Evolutionary conservation across 1,284 basidiomycete genomes (phyloP), one percentile per base, ranked within the genome.

Genomic region (Puccinia triticina): DNA sequence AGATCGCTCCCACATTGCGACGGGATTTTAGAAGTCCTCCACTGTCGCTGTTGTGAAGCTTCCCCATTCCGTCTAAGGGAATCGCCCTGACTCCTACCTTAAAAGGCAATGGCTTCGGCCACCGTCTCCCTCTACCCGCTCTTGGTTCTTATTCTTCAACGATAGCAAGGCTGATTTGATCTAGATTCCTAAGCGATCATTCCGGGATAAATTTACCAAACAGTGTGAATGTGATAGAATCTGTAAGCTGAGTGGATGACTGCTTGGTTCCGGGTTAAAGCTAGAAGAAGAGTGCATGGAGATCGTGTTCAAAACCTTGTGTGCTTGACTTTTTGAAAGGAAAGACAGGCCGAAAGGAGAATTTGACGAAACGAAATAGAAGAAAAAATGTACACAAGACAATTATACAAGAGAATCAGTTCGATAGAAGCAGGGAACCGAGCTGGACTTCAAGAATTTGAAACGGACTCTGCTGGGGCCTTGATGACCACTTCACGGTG

Each of bases 131-230:
- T n/a, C n/a, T n/a, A n/a, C n/a, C n/a, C n/a, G n/a, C n/a, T n/a
- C n/a, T n/a, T n/a, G n/a, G n/a, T n/a, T n/a, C n/a, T n/a, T n/a
- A n/a, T n/a, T n/a, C n/a, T n/a, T n/a, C n/a, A n/a, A n/a, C n/a
- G n/a, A n/a, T n/a, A n/a, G n/a, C n/a, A n/a, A n/a, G n/a, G n/a
- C n/a, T n/a, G n/a, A n/a, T n/a, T n/a, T 46, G 48, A 50, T 50
- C 29, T 34, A 61, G 29, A 61, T 61, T 61, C 4, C 32, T 61
- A 61, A 34, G 16, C 32, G 59, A 61, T 61, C 59, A 10, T 61
- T 61, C 12, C 32, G 14, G 4, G 64, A 66, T 66, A 66, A 37
- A 43, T 66, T 66, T 37, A 66, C 64, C 14, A 66, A 43, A 66
- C 64, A 66, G 29, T 66, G 16, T 37, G 64, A 66, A 66, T 34